phyloP scores from a whole-genome alignment of 208 protist species.

The Crithidia acanthocephali region DNA sequence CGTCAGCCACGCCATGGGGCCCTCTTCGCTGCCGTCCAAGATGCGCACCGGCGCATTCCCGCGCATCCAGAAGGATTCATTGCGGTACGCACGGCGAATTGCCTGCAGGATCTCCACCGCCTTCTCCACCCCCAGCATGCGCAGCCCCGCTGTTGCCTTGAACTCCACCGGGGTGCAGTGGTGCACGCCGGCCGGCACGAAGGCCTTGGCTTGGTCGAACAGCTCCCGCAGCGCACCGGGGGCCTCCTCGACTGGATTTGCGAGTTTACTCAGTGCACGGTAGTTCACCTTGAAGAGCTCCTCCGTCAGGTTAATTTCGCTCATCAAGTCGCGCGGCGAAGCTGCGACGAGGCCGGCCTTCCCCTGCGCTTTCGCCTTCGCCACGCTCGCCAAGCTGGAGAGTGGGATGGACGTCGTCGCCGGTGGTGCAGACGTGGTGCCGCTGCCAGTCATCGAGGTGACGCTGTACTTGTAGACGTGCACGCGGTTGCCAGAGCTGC shows the following conservation, averaged over 20 bases:
- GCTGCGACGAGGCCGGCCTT: no score
- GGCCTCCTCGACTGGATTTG: slow-evolving; percentile 33
- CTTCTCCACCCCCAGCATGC: slow-evolving; percentile 44
- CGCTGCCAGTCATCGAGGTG: neutral
- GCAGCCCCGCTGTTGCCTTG: slow-evolving; percentile 77
- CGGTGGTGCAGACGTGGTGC: neutral
- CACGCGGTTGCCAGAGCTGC: slow-evolving; percentile 86
- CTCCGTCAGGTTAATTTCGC: slow-evolving; percentile 43
- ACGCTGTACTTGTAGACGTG: slow-evolving; percentile 76
- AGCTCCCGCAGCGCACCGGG: slow-evolving; percentile 42
- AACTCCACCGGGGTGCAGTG: slow-evolving; percentile 65
- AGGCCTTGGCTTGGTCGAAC: slow-evolving; percentile 36
- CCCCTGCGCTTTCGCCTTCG: neutral
- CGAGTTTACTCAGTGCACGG: slow-evolving; percentile 43
- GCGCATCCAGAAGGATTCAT: slow-evolving; percentile 52
- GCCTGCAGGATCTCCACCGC: slow-evolving; percentile 42
- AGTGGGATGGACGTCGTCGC: neutral
- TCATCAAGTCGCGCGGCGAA: slow-evolving; percentile 10
- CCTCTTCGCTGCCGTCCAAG: slow-evolving; percentile 82
- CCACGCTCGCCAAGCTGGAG: neutral
- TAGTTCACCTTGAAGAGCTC: slow-evolving; percentile 65
- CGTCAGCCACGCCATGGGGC: slow-evolving; percentile 81
- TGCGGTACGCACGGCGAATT: slow-evolving; percentile 33
- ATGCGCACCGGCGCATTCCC: slow-evolving; percentile 63
- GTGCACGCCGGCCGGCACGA: slow-evolving; percentile 45